phyloP scores from a whole-genome alignment of 768 basidiomycete genomes.

The Royoungia palumana region DNA sequence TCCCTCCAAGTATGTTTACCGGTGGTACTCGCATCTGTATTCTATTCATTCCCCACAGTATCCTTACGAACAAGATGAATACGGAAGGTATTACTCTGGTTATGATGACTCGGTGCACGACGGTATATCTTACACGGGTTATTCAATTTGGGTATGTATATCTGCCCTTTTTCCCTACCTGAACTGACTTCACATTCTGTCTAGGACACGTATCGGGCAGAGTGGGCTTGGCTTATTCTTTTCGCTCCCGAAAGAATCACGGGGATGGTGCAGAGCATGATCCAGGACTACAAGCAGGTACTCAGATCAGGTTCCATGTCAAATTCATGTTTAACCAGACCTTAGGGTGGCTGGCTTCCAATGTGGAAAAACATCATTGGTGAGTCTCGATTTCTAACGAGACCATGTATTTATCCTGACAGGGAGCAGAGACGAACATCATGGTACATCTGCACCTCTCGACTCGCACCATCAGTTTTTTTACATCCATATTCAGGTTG shows the following conservation, averaged over 20 bases:
- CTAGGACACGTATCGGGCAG: slow-evolving; percentile 75
- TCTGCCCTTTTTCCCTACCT: neutral
- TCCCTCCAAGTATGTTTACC: slow-evolving; percentile 47
- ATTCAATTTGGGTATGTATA: slow-evolving; percentile 67
- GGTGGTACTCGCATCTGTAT: neutral
- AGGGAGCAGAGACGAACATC: slow-evolving; percentile 65
- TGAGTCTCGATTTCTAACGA: slow-evolving; percentile 19
- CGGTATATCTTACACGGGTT: slow-evolving; percentile 73
- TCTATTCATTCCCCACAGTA: slow-evolving; percentile 43
- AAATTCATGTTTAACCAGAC: neutral
- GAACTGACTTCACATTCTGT: neutral
- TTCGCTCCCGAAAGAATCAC: slow-evolving; percentile 74
- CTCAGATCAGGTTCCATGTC: neutral
- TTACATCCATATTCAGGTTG: slow-evolving; percentile 43
- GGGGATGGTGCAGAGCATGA: slow-evolving; percentile 75
- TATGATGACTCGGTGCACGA: slow-evolving; percentile 65
- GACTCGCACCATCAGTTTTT: neutral
- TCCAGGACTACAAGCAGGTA: slow-evolving; percentile 72
- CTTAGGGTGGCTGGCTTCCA: slow-evolving; percentile 73
- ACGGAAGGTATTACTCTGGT: slow-evolving; percentile 68
- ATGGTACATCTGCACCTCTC: slow-evolving; percentile 45
- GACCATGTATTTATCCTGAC: neutral
- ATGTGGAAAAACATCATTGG: slow-evolving; percentile 90
- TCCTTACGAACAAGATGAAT: slow-evolving; percentile 72
- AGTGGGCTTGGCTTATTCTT: slow-evolving; percentile 76